Evolutionary conservation across 176 grass and related monocot species (phyloP).

Genomic region (Stipa capillata): DNA sequence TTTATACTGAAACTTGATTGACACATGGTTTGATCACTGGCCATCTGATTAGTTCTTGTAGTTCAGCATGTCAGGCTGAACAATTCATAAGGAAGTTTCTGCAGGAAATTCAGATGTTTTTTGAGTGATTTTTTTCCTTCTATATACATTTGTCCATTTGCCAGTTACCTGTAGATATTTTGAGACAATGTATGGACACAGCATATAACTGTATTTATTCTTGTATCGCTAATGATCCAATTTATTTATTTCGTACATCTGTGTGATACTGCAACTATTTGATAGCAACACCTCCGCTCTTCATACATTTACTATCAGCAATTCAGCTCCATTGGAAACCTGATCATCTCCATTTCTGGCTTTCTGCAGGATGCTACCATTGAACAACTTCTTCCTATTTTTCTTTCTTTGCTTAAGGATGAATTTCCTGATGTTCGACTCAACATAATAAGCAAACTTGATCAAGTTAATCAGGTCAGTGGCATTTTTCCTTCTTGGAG

Average conservation of each 20-base stretch:
- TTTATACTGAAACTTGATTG: background rate
- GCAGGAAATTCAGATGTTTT: background rate
- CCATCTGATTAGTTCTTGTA: background rate
- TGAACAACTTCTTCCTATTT: slow-evolving; percentile 93
- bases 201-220: background rate
- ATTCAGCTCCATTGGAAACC: background rate
- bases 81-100: background rate
- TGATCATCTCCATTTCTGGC: background rate
- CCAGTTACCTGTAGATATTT: background rate
- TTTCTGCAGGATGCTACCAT: slow-evolving; percentile 72
- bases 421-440: slow-evolving; percentile 98
- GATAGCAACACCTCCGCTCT: background rate
- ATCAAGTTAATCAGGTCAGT: slow-evolving; percentile 90
- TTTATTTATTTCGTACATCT: background rate
- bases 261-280: background rate
- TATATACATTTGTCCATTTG: background rate
- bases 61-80: background rate
- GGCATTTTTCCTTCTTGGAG: background rate
- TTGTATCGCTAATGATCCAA: background rate
- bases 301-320: background rate
- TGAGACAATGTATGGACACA: background rate
- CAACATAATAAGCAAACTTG: slow-evolving; percentile 97
- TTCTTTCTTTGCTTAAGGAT: slow-evolving; percentile 94
- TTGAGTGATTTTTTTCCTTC: background rate
- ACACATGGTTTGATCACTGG: background rate